Percentiles rank a stretch among this genome's conserved stretches.
phyloP scores from a whole-genome alignment of 768 basidiomycete species.

The Mycena amicta region DNA sequence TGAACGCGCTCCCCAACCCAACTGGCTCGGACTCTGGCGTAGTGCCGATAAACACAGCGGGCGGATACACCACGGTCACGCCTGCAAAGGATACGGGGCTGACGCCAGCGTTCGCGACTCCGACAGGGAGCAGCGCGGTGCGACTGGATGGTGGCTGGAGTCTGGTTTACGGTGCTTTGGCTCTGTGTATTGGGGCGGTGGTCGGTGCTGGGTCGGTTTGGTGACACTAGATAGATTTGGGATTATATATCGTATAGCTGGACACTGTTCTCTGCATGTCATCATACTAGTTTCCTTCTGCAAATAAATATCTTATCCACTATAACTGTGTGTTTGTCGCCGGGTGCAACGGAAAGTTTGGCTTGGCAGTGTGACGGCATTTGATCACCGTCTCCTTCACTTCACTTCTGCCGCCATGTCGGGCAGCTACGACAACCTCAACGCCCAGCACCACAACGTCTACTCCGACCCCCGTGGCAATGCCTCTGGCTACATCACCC shows the following conservation, averaged over 20 bases:
- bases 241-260: background rate
- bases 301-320: no score
- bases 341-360: background rate
- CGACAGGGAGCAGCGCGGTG: conserved; percentile 13
- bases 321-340: background rate
- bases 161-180: background rate
- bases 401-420: conserved; percentile 18
- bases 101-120: conserved; percentile 17
- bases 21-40: conserved; percentile 14
- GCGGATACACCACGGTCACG: conserved; percentile 18
- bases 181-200: background rate
- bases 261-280: background rate
- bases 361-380: background rate
- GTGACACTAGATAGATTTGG: background rate
- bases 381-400: background rate
- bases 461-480: conserved; percentile 63
- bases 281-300: no score
- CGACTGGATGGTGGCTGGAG: conserved; percentile 2
- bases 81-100: conserved; percentile 12
- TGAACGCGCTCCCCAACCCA: conserved; percentile 24
- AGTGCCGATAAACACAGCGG: background rate
- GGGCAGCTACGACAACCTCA: conserved; percentile 22
- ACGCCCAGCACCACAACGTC: conserved; percentile 9
- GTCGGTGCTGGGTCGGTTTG: conserved; percentile 11
- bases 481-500: conserved; percentile 70